phyloP scores from a whole-genome alignment of 176 grass and related monocot species.

The Secale cereale region DNA sequence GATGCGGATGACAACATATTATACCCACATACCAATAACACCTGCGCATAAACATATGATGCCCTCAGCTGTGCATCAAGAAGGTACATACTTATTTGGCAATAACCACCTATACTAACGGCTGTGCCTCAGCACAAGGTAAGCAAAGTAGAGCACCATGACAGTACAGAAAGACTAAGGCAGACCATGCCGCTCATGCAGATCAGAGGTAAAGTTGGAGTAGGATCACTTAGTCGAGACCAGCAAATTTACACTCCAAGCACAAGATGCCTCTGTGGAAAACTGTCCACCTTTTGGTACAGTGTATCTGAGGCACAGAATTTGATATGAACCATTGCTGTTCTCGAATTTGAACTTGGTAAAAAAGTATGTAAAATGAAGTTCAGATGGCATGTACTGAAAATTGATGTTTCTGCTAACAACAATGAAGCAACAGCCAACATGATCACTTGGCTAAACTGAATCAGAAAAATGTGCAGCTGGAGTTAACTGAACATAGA shows the following conservation, averaged over 20 bases:
- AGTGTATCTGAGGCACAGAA: not conserved
- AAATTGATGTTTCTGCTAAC: not conserved
- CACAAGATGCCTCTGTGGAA: not conserved
- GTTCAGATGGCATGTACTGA: not conserved
- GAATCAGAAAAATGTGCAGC: not conserved
- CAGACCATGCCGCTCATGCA: not conserved
- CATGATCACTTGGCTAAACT: not conserved
- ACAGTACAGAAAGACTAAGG: slow-evolving; percentile 4
- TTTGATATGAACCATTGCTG: not conserved
- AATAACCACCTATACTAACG: not conserved
- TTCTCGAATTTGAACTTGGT: not conserved
- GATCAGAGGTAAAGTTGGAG: not conserved
- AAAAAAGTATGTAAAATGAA: not conserved
- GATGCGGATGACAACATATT: not conserved
- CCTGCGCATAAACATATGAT: not conserved
- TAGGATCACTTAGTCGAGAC: not conserved
- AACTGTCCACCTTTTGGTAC: not conserved
- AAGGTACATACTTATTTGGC: not conserved
- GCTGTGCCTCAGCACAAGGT: not conserved
- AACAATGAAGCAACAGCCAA: not conserved
- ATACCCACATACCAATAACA: not conserved
- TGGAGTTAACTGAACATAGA: not conserved
- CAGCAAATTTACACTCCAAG: not conserved
- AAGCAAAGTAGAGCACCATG: not conserved
- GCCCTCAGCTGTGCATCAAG: not conserved